Base-by-base conservation (phyloP, 75 land plant species). In the Larix kaempferi region DNA sequence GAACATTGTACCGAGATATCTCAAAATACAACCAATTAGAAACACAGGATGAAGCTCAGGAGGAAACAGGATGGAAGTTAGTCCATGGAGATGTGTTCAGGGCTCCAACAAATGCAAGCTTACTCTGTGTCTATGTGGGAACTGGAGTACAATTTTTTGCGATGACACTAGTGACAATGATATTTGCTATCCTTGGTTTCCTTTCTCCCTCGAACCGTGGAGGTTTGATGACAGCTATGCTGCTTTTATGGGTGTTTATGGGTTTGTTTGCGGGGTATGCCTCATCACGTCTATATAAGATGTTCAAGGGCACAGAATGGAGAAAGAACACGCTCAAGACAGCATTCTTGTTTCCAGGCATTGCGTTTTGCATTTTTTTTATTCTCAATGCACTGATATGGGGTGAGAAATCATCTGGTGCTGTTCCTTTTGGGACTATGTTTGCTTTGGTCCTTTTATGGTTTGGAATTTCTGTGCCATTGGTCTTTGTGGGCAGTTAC, bases 41-140 rank as follows among this genome's bases (percentile, higher is more conserved):
- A 60, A 89, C 89, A 55, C 89, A 87, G 64, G 92, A 90, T 66
- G 92, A 90, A 75, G 92, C 92, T 3, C 92, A 90, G 67, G 92
- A 90, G 58, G 92, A 91, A 76, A 91, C 91, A 23, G 93, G 92
- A 16, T 91, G 92, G 93, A 91, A 91, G 79, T 66, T 91, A 33
- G 93, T 91, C 21, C 92, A 91, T 80, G 87, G 87, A 15, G 88
- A 86, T 84, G 88, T 86, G 14, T 86, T 86, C 75, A 77, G 88
- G 22, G 83, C 88, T 5, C 87, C 88, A 55, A 64, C 71, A 4
- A 64, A 84, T 60, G 75, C 87, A 14, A 87, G 82, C 73, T 64
- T 86, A 14, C 80, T 86, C 19, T 84, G 88, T 76, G 88, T 86
- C 8, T 81, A 86, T 81, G 88, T 76, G 27, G 86, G 88, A 26